Base-by-base conservation (phyloP, 257 asterid genomes). In the Mentha longifolia region DNA sequence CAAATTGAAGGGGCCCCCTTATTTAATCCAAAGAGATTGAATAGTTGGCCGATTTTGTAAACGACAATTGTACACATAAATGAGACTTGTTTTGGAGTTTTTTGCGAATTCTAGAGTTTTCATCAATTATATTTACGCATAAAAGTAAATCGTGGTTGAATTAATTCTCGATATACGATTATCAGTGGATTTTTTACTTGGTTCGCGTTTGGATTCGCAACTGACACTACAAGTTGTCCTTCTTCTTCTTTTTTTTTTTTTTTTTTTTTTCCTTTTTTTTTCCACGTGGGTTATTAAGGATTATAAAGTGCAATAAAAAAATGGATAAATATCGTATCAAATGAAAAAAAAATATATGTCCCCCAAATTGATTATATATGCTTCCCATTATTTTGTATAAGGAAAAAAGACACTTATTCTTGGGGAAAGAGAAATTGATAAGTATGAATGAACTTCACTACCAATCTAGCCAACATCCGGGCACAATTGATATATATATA, bases 61-160 rank as follows among this genome's bases (percentile, higher is more conserved):
- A 69, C 31, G 70, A 67, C 70, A 60, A 61, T 25, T 28, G 12
- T 49, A 13, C 39, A 20, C 33, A 5, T 61, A 35, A 35, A 61
- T 30, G 11, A 61, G 35, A 49, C 58, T 20, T 60, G 6, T 54
- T 67, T 68, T 60, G 68, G 46, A 54, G 9, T 33, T 63, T 55
- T 51, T 16, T 15, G 6, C n/a, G 65, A 28, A 51, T 61, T 68
- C 17, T 61, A 55, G 66, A 20, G 68, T 8, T 46, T 31, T 25
- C 22, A 17, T 68, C 39, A 35, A 35, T 35, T 58, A 5, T 51
- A 5, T 51, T 45, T 1, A 16, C 20, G 43, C 12, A 56, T 45
- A 67, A 50, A 66, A 58, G 31, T 76, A 47, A 59, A 43, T 55
- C 51, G 77, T 65, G 65, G 62, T 35, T 43, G 31, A 28, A 28